Evolutionary conservation across 2,329 filamentous ascomycete genomes (phyloP).

Genomic region (Calonectria crousiana): DNA sequence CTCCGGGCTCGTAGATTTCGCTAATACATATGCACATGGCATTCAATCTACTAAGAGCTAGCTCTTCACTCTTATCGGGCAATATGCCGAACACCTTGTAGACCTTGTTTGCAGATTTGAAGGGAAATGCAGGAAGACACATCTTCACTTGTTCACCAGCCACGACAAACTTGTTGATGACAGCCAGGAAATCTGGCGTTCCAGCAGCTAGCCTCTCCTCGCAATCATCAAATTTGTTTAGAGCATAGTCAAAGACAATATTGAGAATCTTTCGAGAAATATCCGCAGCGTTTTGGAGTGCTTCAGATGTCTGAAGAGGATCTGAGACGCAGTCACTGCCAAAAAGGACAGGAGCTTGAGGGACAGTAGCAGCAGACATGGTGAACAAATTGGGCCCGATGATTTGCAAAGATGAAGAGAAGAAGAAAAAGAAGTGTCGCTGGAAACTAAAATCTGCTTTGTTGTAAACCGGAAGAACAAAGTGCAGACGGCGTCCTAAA

Average conservation of each 20-base stretch:
- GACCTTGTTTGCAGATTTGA: conserved; percentile 50
- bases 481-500: not conserved
- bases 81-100: conserved; percentile 47
- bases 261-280: conserved; percentile 34
- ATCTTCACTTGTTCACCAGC: conserved; percentile 34
- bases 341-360: not conserved
- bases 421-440: not conserved
- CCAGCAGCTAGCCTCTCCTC: conserved; percentile 29
- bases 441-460: not conserved
- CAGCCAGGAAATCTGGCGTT: conserved; percentile 36
- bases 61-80: conserved; percentile 48
- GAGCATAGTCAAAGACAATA: conserved; percentile 42
- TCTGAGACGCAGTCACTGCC: not conserved
- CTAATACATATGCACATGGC: conserved; percentile 43
- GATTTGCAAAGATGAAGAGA: not conserved
- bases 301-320: not conserved
- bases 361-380: not conserved
- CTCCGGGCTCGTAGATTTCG: conserved; percentile 44
- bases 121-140: conserved; percentile 48
- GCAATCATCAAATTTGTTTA: conserved; percentile 44
- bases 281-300: conserved; percentile 18
- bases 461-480: not conserved
- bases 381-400: not conserved
- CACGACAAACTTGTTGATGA: conserved; percentile 39
- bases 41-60: conserved; percentile 43